phyloP scores from a whole-genome alignment of 805 yeast genomes.

The Ogataea polymorpha region DNA sequence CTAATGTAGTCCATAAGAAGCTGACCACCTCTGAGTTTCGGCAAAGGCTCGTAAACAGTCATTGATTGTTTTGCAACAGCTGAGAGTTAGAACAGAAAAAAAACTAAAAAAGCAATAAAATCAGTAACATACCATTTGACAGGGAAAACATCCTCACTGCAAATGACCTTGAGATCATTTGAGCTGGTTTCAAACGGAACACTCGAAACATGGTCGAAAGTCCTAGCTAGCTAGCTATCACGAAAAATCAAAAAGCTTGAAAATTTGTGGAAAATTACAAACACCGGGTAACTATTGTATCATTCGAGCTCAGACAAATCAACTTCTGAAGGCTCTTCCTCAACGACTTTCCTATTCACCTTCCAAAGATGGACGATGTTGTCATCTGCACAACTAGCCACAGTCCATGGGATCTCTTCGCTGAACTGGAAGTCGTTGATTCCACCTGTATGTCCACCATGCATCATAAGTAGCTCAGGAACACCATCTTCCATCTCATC shows the following conservation, averaged over 20 bases:
- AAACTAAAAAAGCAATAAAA: background rate
- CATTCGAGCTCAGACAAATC: constrained; percentile 17
- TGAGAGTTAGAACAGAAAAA: constrained; percentile 1
- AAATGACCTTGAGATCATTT: background rate
- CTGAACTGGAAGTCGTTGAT: constrained; percentile 73
- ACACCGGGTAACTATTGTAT: constrained; percentile 7
- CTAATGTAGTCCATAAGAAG: constrained; percentile 44
- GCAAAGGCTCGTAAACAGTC: constrained; percentile 48
- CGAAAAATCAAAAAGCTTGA: background rate
- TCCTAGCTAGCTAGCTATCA: background rate
- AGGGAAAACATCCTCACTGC: background rate
- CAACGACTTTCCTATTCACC: constrained; percentile 34
- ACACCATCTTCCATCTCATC: constrained; percentile 92
- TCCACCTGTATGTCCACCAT: constrained; percentile 83
- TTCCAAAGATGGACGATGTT: constrained; percentile 61
- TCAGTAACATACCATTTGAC: constrained; percentile 1
- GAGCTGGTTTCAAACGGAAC: background rate
- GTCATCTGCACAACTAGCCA: constrained; percentile 63
- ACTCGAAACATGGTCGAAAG: background rate
- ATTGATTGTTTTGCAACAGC: constrained; percentile 18
- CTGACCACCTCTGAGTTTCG: constrained; percentile 46
- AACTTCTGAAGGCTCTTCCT: constrained; percentile 23
- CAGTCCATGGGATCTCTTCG: constrained; percentile 70
- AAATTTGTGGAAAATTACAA: constrained; percentile 1
- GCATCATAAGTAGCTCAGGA: constrained; percentile 87